Evolutionary conservation across 257 asterid species (phyloP).

Genomic region (Solanum verrucosum): DNA sequence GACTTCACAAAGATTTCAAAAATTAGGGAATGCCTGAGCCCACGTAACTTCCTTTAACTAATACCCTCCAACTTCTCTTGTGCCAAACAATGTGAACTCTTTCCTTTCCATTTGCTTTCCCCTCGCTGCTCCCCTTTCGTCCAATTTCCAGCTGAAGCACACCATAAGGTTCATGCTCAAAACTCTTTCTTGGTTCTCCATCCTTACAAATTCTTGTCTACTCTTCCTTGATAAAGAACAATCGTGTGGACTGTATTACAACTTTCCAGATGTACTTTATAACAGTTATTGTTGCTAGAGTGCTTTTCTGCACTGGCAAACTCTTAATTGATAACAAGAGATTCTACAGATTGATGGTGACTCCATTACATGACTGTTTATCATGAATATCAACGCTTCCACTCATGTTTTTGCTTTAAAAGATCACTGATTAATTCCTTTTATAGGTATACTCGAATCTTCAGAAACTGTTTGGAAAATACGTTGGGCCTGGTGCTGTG

Average conservation of each 20-base stretch:
- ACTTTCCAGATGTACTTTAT: neutral
- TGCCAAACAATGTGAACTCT: neutral
- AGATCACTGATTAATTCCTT: neutral
- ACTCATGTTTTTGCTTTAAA: neutral
- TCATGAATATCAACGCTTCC: neutral
- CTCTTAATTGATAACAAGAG: neutral
- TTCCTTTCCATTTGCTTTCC: neutral
- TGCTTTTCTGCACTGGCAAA: neutral
- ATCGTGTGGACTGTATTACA: neutral
- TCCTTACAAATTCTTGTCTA: neutral
- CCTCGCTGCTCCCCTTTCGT: neutral
- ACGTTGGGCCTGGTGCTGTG: conserved; percentile 29
- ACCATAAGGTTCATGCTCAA: neutral
- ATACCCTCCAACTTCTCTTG: neutral
- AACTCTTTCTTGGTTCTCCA: neutral
- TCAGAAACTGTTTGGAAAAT: conserved; percentile 35
- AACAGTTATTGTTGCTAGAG: neutral
- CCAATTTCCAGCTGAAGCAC: neutral
- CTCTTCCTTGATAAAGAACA: neutral
- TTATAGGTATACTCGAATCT: conserved; percentile 52
- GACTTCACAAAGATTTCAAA: neutral
- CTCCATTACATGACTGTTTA: neutral
- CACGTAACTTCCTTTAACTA: neutral
- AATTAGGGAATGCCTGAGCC: neutral
- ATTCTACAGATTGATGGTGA: neutral